Conservation (phyloP, 495 filamentous ascomycete genomes). For the Choiromyces venosus region DNA sequence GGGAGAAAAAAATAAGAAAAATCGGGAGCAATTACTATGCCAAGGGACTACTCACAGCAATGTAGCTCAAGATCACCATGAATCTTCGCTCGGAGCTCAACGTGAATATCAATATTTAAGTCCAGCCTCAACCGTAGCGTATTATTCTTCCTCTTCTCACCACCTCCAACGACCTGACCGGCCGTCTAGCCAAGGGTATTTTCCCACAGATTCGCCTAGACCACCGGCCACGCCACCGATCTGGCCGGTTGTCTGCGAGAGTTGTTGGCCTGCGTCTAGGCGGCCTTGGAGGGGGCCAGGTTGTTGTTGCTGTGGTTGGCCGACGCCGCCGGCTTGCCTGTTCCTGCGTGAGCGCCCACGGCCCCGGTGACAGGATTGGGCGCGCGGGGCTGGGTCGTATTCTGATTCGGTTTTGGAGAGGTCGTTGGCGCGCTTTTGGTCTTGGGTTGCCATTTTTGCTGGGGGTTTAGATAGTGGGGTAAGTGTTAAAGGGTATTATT, state of each 20-base stretch:
- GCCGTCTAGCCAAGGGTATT: not conserved
- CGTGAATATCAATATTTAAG: conserved; percentile 81
- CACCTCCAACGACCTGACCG: not conserved
- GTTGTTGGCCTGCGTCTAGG: not conserved
- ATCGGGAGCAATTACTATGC: not conserved
- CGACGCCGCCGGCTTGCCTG: not conserved
- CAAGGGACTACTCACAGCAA: conserved; percentile 62
- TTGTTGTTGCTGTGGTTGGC: not conserved
- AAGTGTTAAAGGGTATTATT: not conserved
- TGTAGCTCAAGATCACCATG: conserved; percentile 83
- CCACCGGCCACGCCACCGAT: not conserved
- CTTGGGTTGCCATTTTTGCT: not conserved
- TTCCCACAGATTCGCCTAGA: not conserved
- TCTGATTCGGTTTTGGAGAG: not conserved
- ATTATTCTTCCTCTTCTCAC: conserved; percentile 54
- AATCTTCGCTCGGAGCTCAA: conserved; percentile 86
- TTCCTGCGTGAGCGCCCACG: not conserved
- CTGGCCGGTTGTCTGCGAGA: not conserved
- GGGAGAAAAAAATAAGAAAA: not conserved
- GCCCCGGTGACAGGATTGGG: not conserved
- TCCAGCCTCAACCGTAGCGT: conserved; percentile 73
- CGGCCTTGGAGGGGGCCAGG: not conserved
- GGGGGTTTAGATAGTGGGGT: not conserved
- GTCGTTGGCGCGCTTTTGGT: not conserved
- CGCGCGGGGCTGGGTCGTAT: not conserved